phyloP scores from a whole-genome alignment of 73 alveolate genomes.

The Tetrahymena borealis region DNA sequence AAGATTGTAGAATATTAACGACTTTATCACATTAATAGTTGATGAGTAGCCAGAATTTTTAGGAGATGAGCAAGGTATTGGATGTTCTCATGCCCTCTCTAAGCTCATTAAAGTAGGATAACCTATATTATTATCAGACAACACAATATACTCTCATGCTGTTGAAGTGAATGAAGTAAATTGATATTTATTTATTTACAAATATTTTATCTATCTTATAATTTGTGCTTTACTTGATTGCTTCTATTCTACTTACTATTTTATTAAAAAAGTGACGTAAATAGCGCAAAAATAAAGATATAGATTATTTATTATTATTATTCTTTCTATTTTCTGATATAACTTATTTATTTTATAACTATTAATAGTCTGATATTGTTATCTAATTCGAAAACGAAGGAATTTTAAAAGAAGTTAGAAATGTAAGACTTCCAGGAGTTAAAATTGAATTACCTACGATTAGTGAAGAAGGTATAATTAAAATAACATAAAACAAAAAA shows the following conservation, averaged over 20 bases:
- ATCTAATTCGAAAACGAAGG: not conserved
- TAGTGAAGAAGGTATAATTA: conserved; percentile 31
- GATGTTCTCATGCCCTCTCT: not conserved
- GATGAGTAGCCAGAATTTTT: not conserved
- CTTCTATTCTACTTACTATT: not conserved
- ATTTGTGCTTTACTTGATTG: too few species aligned
- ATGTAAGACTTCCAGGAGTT: conserved; percentile 21
- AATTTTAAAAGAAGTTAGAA: not conserved
- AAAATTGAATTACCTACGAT: conserved; percentile 39
- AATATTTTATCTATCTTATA: not conserved
- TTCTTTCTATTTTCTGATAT: conserved; percentile 42
- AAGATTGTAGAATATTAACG: too few species aligned
- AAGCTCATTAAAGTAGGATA: not conserved
- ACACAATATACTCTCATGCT: not conserved
- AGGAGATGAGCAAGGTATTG: not conserved
- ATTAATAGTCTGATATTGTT: conserved; percentile 9
- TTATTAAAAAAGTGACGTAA: not conserved
- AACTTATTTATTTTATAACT: conserved; percentile 34
- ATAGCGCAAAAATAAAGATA: not conserved
- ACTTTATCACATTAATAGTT: not conserved
- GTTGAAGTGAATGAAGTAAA: not conserved
- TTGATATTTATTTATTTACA: not conserved
- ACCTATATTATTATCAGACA: not conserved
- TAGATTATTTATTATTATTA: not conserved
- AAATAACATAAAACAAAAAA: not conserved